Conservation (phyloP, 2,329 filamentous ascomycete species). For the Graphilbum ipis-grandicollis region DNA sequence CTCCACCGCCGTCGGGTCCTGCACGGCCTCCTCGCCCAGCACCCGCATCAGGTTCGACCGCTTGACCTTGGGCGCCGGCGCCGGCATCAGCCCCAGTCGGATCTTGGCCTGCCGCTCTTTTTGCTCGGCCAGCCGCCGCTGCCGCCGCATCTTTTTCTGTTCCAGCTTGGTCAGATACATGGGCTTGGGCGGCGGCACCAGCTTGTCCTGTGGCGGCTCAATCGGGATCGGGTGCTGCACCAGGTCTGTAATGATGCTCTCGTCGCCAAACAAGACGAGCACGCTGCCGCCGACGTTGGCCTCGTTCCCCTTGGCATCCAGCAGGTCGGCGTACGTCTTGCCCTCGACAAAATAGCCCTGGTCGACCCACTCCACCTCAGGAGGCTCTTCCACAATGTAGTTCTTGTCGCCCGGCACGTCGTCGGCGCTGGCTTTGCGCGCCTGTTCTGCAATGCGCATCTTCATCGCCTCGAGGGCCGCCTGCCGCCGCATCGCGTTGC, state of each 20-base stretch:
- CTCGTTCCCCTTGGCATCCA: background rate
- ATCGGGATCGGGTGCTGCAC: slow-evolving; percentile 86
- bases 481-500: slow-evolving; percentile 73
- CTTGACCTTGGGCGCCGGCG: slow-evolving; percentile 89
- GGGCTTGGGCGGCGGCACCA: slow-evolving; percentile 61
- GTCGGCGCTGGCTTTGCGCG: slow-evolving; percentile 81
- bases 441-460: slow-evolving; percentile 72
- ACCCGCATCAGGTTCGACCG: slow-evolving; percentile 97
- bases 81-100: slow-evolving; percentile 71
- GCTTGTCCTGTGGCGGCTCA: slow-evolving; percentile 80
- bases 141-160: slow-evolving; percentile 75
- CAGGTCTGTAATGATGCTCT: slow-evolving; percentile 77
- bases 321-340: slow-evolving; percentile 52
- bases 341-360: slow-evolving; percentile 61
- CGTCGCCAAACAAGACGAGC: slow-evolving; percentile 38
- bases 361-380: slow-evolving; percentile 95
- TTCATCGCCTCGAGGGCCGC: slow-evolving; percentile 88
- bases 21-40: slow-evolving; percentile 75
- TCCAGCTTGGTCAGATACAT: slow-evolving; percentile 88
- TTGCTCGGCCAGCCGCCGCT: slow-evolving; percentile 77
- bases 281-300: too few relatives aligned
- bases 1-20: slow-evolving; percentile 94
- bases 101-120: slow-evolving; percentile 98
- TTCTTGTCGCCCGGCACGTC: slow-evolving; percentile 85
- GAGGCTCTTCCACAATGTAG: slow-evolving; percentile 68